phyloP scores from a whole-genome alignment of 2,329 filamentous ascomycete species.

The Aspergillus amoenus region DNA sequence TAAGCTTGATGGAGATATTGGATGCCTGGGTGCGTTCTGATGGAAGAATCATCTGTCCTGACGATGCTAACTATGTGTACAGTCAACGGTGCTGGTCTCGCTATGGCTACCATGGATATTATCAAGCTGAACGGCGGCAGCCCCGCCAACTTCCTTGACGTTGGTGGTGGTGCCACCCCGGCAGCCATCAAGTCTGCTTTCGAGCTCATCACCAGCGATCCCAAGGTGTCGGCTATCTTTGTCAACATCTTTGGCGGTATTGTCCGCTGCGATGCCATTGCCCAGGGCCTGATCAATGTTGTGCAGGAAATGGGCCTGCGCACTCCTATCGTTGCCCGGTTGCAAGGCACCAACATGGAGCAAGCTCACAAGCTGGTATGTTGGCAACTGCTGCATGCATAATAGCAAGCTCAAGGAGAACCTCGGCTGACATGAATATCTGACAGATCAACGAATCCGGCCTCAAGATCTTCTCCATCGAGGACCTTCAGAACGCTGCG shows the following conservation, averaged over 20 bases:
- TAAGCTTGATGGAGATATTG: constrained; percentile 99
- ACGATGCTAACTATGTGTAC: constrained; percentile 14
- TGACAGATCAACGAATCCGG: constrained; percentile 85
- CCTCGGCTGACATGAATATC: constrained; percentile 7
- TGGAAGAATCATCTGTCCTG: neutral
- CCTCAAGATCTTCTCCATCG: constrained; percentile 99
- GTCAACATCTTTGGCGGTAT: constrained; percentile 99
- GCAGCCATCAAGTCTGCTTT: constrained; percentile 97
- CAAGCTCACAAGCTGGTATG: constrained; percentile 75
- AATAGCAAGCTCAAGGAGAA: neutral
- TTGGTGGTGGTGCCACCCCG: constrained; percentile 94
- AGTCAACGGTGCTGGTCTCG: constrained; percentile 97
- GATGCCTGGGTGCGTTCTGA: constrained; percentile 65
- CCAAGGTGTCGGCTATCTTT: constrained; percentile 97
- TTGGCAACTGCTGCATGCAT: constrained; percentile 27
- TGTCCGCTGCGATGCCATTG: constrained; percentile 95
- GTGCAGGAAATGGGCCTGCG: constrained; percentile 93
- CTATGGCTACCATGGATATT: constrained; percentile 99
- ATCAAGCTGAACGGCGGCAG: constrained; percentile 98
- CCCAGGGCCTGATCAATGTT: constrained; percentile 91
- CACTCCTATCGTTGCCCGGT: constrained; percentile 92
- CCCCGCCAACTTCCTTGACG: constrained; percentile 98
- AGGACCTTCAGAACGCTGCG: constrained; percentile 93
- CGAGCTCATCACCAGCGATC: constrained; percentile 96
- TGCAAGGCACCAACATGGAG: constrained; percentile 99